phyloP scores from a whole-genome alignment of 345 rosid species.

The Gynandropsis gynandra region DNA sequence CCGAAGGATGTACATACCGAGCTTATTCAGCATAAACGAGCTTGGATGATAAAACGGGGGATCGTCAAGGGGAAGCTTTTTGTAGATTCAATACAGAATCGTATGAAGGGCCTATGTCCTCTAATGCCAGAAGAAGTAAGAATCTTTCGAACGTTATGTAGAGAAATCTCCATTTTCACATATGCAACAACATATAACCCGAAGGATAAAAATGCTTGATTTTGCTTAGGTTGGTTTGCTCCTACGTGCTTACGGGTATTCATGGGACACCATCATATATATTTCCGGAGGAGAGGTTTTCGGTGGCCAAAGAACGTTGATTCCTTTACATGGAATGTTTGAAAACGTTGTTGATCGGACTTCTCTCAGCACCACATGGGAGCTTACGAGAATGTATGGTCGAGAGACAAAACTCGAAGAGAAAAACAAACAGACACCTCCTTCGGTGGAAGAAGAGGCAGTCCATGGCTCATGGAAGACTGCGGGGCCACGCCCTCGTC shows the following conservation, averaged over 20 bases:
- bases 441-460: slow-evolving; percentile 44
- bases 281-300: slow-evolving; percentile 94
- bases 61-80: slow-evolving; percentile 70
- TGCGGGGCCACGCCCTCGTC: slow-evolving; percentile 83
- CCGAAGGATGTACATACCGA: slow-evolving; percentile 92
- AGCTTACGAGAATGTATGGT: slow-evolving; percentile 77
- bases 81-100: slow-evolving; percentile 53
- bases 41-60: slow-evolving; percentile 86
- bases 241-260: slow-evolving; percentile 87
- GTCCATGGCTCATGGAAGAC: slow-evolving; percentile 55
- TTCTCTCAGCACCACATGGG: slow-evolving; percentile 81
- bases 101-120: slow-evolving; percentile 77
- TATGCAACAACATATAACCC: too few species aligned
- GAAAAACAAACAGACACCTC: slow-evolving; percentile 36
- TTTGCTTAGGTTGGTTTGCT: slow-evolving; percentile 77
- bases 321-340: slow-evolving; percentile 86
- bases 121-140: slow-evolving; percentile 91
- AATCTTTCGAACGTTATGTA: not conserved
- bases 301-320: slow-evolving; percentile 86
- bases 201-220: not conserved
- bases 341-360: slow-evolving; percentile 89
- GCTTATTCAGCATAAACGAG: slow-evolving; percentile 89
- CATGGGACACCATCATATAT: slow-evolving; percentile 80
- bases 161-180: too few species aligned
- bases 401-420: slow-evolving; percentile 60